These are phyloP conservation scores for Globisporangium canariense DNA, from an alignment of 352 stramenopile species.

Conservation along the genomic window DNA sequence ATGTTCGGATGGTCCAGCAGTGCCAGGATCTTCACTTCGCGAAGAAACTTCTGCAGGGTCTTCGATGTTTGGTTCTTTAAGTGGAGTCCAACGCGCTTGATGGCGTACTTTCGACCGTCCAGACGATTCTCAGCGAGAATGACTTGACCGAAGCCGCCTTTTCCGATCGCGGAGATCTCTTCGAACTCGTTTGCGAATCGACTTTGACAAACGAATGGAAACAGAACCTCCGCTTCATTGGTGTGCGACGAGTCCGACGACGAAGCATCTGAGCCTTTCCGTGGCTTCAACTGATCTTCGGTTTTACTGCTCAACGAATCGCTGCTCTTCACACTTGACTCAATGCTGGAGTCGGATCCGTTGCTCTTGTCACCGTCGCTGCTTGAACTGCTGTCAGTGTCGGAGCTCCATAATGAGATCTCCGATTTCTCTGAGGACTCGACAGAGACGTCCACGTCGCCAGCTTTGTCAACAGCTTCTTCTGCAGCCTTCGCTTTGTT, in stretches of 20 bases:
- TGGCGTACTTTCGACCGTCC: constrained; percentile 91
- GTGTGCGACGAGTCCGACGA: constrained; percentile 44
- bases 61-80: constrained; percentile 87
- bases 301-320: constrained; percentile 9
- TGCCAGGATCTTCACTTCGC: constrained; percentile 92
- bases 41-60: constrained; percentile 91
- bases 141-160: constrained; percentile 94
- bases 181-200: constrained; percentile 85
- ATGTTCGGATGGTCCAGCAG: constrained; percentile 92
- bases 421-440: constrained; percentile 28
- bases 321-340: constrained; percentile 13
- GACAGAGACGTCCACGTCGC: constrained; percentile 24
- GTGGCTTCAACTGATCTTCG: constrained; percentile 16
- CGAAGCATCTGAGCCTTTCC: constrained; percentile 48
- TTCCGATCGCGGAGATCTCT: constrained; percentile 84
- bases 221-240: constrained; percentile 67
- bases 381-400: constrained; percentile 26
- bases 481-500: background rate
- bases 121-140: constrained; percentile 92
- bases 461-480: background rate
- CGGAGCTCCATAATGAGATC: constrained; percentile 36
- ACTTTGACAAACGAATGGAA: constrained; percentile 82
- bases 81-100: constrained; percentile 88
- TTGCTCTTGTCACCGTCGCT: constrained; percentile 16
- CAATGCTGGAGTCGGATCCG: constrained; percentile 3